Base-by-base conservation (phyloP, 2,329 filamentous ascomycete species). In the Phyllosticta capitalensis region DNA sequence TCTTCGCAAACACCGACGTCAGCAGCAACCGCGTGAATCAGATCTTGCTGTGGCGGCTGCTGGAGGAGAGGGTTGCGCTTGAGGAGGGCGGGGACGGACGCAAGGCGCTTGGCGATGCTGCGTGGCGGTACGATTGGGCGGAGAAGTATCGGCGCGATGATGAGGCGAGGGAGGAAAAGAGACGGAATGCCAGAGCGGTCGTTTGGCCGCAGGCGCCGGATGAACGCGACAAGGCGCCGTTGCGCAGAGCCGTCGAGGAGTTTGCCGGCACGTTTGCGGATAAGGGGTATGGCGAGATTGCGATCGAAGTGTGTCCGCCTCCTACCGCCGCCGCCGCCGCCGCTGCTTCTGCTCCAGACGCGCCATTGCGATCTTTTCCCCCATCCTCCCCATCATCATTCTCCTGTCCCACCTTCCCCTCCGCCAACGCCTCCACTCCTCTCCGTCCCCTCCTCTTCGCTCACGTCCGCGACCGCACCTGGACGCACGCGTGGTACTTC, bases 1-100 rank as follows among this genome's bases (percentile, higher is more conserved):
- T 60, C 26, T 50, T 60, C 24, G 58, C 58, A 45, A 60, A 60
- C 9, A 60, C 58, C 10, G 58, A 60, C 22, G 48, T 55, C 3
- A 0, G 9, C 22, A 28, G 58, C 20, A 19, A 19, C 2, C 20
- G 9, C 38, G 53, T 45, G 45, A 52, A 45, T 52, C 45, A 55
- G 10, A 12, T 24, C 14, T 19, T 60, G 53, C 9, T 55, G 1
- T 51, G n/a, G 17, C 5, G 4, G 45, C 3, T 60, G 20, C 17
- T 60, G 26, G 58, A 60, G 6, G 48, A 21, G 45, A 1, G 50
- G 26, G 52, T 52, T 5, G 58, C 10, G 12, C 12, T 38, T 1
- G 33, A 38, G 12, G 33, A 38, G 2, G 33, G 14, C 33, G 33
- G 14, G 4, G 33, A 38, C 12, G 33, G 33, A 17, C 10, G 33